Conservation (phyloP, 441 rosid species). For the Geranium incanum region DNA sequence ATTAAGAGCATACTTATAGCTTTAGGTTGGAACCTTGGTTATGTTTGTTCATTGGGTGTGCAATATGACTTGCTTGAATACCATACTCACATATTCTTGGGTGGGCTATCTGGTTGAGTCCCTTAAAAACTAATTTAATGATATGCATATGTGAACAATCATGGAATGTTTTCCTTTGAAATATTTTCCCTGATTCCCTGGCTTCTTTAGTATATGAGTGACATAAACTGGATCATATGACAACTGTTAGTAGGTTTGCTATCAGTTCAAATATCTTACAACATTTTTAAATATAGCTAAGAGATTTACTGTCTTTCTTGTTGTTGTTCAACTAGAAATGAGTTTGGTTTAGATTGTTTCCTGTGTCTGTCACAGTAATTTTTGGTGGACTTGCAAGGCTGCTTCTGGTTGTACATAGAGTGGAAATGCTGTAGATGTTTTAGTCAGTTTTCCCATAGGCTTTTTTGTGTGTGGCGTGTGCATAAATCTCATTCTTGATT, state of each 20-base stretch:
- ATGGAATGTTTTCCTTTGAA: not conserved
- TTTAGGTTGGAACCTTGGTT: not conserved
- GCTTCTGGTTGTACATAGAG: not conserved
- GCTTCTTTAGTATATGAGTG: not conserved
- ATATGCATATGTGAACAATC: too few species aligned
- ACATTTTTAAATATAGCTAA: not conserved
- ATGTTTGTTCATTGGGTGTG: not conserved
- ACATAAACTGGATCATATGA: not conserved
- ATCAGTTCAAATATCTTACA: not conserved
- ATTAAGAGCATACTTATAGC: not conserved
- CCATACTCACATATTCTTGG: not conserved
- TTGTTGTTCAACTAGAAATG: not conserved
- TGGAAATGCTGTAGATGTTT: not conserved
- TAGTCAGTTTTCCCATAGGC: slow-evolving; percentile 3
- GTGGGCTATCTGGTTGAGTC: not conserved
- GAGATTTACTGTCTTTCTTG: too few species aligned
- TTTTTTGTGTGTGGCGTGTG: not conserved
- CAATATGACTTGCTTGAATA: not conserved
- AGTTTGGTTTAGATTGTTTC: too few species aligned
- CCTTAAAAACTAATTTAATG: not conserved
- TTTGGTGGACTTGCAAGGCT: not conserved
- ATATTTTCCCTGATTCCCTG: not conserved
- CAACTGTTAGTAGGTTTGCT: not conserved
- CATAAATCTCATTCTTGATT: slow-evolving; percentile 6
- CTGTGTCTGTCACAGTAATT: not conserved